Percentiles rank a stretch among this genome's conserved stretches.
Conservation (phyloP, 257 asterid genomes). For the Solanum ossicruentum region DNA sequence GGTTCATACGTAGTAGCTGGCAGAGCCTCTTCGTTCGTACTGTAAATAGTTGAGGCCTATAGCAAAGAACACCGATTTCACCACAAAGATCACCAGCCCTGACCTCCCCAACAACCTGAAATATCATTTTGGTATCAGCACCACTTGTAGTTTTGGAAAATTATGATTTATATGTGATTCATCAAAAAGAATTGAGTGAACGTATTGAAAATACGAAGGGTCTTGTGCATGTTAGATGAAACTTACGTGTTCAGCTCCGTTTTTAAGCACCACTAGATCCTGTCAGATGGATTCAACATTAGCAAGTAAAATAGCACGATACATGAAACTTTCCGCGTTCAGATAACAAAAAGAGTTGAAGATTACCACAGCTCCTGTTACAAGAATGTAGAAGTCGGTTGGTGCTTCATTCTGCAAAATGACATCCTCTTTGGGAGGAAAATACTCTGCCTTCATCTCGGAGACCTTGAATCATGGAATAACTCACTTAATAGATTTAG, state of each 20-base stretch:
- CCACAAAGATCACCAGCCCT: slow-evolving; percentile 76
- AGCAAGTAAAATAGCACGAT: neutral
- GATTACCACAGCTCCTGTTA: slow-evolving; percentile 36
- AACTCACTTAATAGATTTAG: neutral
- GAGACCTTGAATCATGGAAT: slow-evolving; percentile 16
- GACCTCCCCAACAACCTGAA: slow-evolving; percentile 75
- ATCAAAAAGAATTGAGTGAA: neutral
- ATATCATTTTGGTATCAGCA: neutral
- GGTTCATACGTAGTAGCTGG: slow-evolving; percentile 67
- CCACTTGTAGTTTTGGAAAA: neutral
- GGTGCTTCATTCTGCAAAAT: slow-evolving; percentile 45
- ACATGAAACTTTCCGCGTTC: neutral
- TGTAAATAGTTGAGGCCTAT: slow-evolving; percentile 79
- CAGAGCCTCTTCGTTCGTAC: slow-evolving; percentile 71
- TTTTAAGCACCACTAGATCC: slow-evolving; percentile 25
- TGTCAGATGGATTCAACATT: slow-evolving; percentile 4
- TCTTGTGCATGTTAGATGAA: neutral
- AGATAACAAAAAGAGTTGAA: neutral
- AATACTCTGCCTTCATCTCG: slow-evolving; percentile 43
- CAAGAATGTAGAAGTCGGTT: slow-evolving; percentile 35
- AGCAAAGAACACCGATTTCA: slow-evolving; percentile 87
- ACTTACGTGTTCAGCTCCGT: slow-evolving; percentile 61
- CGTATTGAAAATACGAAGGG: neutral
- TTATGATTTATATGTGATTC: neutral
- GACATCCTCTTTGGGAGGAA: slow-evolving; percentile 38